Percentiles rank a stretch among this genome's conserved stretches.
These are phyloP conservation scores for Apiotrichum porosum DNA, from an alignment of 1,284 basidiomycete genomes.

Conservation along the genomic window DNA sequence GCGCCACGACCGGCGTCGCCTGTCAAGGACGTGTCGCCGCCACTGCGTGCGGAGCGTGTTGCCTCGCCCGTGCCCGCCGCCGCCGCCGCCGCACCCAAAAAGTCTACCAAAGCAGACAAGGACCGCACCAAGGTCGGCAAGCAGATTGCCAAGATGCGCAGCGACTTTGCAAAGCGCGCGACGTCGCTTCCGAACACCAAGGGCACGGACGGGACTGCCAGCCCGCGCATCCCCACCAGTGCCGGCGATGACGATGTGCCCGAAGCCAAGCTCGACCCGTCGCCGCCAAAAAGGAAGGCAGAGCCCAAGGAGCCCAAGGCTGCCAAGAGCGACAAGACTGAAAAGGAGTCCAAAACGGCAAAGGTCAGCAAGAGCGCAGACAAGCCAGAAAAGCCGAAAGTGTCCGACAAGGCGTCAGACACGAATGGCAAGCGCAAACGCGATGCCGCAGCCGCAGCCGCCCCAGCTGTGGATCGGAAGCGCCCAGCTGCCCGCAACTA, in stretches of 20 bases:
- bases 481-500: slow-evolving; percentile 15
- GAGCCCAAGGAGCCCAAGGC: neutral
- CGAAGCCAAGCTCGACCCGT: neutral
- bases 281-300: neutral
- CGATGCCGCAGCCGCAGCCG: neutral
- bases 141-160: slow-evolving; percentile 28
- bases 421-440: slow-evolving; percentile 1
- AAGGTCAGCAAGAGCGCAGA: neutral
- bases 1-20: neutral
- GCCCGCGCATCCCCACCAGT: slow-evolving; percentile 8
- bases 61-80: slow-evolving; percentile 8
- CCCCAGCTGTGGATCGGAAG: no score
- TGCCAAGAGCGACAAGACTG: neutral
- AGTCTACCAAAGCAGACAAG: slow-evolving; percentile 4
- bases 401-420: neutral
- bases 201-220: slow-evolving; percentile 10
- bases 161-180: slow-evolving; percentile 21
- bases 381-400: no score
- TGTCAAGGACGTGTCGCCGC: neutral
- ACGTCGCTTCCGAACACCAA: slow-evolving; percentile 22
- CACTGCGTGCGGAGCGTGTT: neutral
- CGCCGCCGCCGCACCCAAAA: neutral
- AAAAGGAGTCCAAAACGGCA: neutral
- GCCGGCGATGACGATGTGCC: neutral
- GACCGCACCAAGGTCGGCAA: slow-evolving; percentile 23